phyloP scores from a whole-genome alignment of 1,139 yeast species.

The Suhomyces atakaporum region DNA sequence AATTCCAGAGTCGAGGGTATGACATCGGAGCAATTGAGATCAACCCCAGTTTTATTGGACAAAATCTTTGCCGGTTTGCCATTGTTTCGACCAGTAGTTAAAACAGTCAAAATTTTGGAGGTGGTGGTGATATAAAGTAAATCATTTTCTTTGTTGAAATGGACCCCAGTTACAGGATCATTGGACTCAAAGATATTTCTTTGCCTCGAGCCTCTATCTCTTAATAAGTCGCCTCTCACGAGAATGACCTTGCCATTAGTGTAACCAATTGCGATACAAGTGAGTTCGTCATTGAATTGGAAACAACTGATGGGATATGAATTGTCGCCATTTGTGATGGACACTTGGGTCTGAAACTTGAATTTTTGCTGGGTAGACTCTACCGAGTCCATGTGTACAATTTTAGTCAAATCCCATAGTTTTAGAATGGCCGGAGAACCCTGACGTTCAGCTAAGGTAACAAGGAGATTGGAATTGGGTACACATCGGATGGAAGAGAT shows the following conservation, averaged over 20 bases:
- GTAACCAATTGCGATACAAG: slow-evolving; percentile 78
- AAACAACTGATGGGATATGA: slow-evolving; percentile 74
- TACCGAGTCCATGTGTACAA: slow-evolving; percentile 39
- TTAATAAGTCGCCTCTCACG: slow-evolving; percentile 81
- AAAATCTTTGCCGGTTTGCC: slow-evolving; percentile 66
- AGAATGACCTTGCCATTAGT: slow-evolving; percentile 84
- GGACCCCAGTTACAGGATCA: slow-evolving; percentile 82
- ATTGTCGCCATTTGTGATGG: slow-evolving; percentile 54
- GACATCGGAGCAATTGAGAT: slow-evolving; percentile 63
- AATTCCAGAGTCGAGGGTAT: slow-evolving; percentile 41
- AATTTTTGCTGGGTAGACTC: slow-evolving; percentile 36
- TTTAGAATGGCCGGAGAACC: slow-evolving; percentile 69
- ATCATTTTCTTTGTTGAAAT: slow-evolving; percentile 50
- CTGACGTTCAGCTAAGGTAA: slow-evolving; percentile 73
- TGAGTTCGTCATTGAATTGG: slow-evolving; percentile 54
- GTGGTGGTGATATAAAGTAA: slow-evolving; percentile 67
- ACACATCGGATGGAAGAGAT: slow-evolving; percentile 58
- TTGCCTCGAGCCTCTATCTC: slow-evolving; percentile 91
- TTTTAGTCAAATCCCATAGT: slow-evolving; percentile 68
- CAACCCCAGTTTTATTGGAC: slow-evolving; percentile 68
- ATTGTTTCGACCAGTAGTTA: slow-evolving; percentile 76
- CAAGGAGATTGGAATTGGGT: slow-evolving; percentile 49
- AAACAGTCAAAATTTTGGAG: slow-evolving; percentile 67
- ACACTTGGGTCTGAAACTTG: slow-evolving; percentile 38
- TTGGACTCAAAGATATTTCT: slow-evolving; percentile 67